phyloP scores from a whole-genome alignment of 257 asterid genomes.

The Capsicum chinense region DNA sequence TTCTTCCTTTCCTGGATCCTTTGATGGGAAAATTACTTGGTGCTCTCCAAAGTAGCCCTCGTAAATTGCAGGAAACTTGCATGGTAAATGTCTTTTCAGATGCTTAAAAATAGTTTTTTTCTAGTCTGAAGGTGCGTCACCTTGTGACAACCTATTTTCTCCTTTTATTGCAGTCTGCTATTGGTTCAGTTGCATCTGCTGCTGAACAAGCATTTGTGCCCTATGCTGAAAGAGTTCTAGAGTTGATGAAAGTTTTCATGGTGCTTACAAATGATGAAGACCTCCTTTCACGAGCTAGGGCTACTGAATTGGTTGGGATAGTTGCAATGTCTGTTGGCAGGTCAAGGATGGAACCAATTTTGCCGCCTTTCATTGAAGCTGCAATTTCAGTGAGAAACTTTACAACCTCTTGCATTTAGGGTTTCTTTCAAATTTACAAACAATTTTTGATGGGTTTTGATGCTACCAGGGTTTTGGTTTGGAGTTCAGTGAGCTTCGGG shows the following conservation, averaged over 20 bases:
- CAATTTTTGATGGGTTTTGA: conserved; percentile 35
- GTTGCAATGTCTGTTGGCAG: conserved; percentile 96
- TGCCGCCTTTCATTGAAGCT: conserved; percentile 90
- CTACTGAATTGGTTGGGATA: conserved; percentile 96
- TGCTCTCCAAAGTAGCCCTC: conserved; percentile 82
- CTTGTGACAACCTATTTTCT: conserved; percentile 36
- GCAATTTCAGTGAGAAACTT: conserved; percentile 74
- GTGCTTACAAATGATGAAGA: conserved; percentile 96
- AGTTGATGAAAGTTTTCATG: conserved; percentile 92
- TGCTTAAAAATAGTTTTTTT: background rate
- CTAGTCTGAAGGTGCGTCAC: conserved; percentile 22
- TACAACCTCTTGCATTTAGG: conserved; percentile 30
- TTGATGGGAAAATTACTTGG: conserved; percentile 83
- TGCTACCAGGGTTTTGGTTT: conserved; percentile 79
- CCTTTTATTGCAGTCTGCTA: conserved; percentile 78
- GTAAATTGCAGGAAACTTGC: conserved; percentile 95
- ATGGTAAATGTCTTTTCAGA: conserved; percentile 58
- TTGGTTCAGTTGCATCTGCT: conserved; percentile 99
- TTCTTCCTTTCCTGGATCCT: conserved; percentile 91
- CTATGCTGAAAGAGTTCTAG: conserved; percentile 93
- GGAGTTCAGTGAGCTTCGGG: conserved; percentile 98
- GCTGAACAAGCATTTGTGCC: conserved; percentile 94
- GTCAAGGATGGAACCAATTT: conserved; percentile 82
- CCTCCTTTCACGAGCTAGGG: conserved; percentile 96
- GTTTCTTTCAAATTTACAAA: background rate